These are phyloP conservation scores for Marasmius sp. DNA, from an alignment of 1,284 basidiomycete species.

Conservation along the genomic window DNA sequence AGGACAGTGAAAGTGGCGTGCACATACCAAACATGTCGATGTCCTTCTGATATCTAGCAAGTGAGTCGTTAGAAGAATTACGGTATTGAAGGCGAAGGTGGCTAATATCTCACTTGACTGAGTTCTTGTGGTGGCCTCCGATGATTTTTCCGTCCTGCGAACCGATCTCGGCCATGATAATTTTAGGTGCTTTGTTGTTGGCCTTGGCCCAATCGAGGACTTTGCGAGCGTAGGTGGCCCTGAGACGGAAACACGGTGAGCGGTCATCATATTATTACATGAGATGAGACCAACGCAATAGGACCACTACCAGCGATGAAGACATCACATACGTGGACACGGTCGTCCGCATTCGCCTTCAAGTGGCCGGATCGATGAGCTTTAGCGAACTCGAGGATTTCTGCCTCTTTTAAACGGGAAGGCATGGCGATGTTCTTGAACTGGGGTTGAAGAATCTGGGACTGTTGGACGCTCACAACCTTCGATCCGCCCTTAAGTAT, in stretches of 20 bases:
- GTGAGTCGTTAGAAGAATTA: too few species aligned
- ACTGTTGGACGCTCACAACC: too few species aligned
- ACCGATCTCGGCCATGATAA: conserved; percentile 8
- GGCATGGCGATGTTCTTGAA: too few species aligned
- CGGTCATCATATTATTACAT: background rate
- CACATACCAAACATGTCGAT: conserved; percentile 6
- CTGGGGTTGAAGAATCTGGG: too few species aligned
- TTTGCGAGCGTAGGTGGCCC: conserved; percentile 8
- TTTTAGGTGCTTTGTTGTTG: background rate
- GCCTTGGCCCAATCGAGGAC: background rate
- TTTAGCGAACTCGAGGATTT: too few species aligned
- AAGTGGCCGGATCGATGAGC: background rate
- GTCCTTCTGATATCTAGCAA: conserved; percentile 2
- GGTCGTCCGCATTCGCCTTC: background rate
- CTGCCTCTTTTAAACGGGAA: too few species aligned
- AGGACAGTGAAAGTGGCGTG: background rate
- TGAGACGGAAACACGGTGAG: conserved; percentile 6
- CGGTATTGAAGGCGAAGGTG: too few species aligned
- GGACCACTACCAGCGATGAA: background rate
- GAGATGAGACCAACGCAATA: background rate
- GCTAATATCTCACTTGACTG: conserved; percentile 1
- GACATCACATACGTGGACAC: background rate
- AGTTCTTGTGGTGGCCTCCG: conserved; percentile 8
- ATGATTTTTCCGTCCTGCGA: conserved; percentile 8
- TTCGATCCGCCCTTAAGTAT: too few species aligned